Conservation (phyloP, 805 yeast genomes). For the Ogataea trehaloabstinens region DNA sequence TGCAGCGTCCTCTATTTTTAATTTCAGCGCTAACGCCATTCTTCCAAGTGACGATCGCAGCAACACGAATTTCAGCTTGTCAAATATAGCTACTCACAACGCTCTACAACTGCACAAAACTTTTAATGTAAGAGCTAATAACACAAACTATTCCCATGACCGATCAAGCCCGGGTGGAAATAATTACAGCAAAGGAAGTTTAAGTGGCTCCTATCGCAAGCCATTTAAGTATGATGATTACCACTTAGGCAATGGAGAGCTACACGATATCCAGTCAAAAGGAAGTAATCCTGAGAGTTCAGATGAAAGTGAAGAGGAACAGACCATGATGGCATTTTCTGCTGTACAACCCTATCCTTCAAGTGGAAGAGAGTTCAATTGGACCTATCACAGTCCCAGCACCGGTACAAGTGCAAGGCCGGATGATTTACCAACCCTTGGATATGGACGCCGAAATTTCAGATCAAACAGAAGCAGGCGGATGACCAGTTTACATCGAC, state of each 20-base stretch:
- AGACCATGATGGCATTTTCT: constrained; percentile 27
- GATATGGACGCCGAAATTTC: constrained; percentile 9
- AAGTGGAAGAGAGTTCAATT: constrained; percentile 32
- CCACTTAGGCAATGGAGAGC: constrained; percentile 5
- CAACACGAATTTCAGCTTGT: constrained; percentile 6
- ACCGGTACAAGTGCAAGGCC: background rate
- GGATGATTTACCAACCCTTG: background rate
- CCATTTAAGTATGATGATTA: constrained; percentile 7
- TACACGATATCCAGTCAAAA: constrained; percentile 12
- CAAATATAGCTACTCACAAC: constrained; percentile 5
- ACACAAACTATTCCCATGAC: background rate
- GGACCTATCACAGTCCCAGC: constrained; percentile 24
- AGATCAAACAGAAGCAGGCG: constrained; percentile 23
- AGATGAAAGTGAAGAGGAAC: constrained; percentile 30
- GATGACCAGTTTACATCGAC: constrained; percentile 19
- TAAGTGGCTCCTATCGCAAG: background rate
- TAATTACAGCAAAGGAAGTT: background rate
- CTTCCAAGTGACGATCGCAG: constrained; percentile 13
- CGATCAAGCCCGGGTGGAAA: too few species aligned
- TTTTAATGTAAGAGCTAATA: background rate
- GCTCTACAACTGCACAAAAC: constrained; percentile 3
- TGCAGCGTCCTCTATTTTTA: constrained; percentile 30
- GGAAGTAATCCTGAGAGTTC: constrained; percentile 12
- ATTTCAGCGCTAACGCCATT: constrained; percentile 22
- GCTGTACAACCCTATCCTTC: constrained; percentile 35